phyloP scores from a whole-genome alignment of 768 basidiomycete species.

The Piloderma croceum region DNA sequence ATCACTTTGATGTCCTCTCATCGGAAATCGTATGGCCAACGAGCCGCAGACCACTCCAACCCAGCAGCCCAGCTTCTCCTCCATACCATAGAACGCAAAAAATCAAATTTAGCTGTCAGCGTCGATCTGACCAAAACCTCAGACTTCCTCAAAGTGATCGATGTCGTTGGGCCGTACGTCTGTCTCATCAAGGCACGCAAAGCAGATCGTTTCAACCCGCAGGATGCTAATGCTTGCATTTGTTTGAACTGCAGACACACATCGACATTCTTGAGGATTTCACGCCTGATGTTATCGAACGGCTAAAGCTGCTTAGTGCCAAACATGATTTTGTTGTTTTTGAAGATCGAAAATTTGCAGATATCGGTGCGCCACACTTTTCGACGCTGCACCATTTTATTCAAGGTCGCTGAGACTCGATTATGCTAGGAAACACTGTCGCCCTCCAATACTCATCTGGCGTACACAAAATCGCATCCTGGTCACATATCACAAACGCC shows the following conservation, averaged over 20 bases:
- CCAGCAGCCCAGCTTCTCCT: conserved; percentile 76
- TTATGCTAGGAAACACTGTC: conserved; percentile 95
- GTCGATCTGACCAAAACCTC: conserved; percentile 83
- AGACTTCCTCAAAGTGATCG: conserved; percentile 81
- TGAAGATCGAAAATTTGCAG: conserved; percentile 98
- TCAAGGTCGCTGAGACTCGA: background rate
- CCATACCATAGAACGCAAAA: conserved; percentile 78
- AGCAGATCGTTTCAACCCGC: conserved; percentile 10
- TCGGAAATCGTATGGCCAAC: conserved; percentile 54
- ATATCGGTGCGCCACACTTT: conserved; percentile 68
- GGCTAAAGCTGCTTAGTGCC: conserved; percentile 61
- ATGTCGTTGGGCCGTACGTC: conserved; percentile 81
- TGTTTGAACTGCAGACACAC: conserved; percentile 67
- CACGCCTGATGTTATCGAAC: conserved; percentile 60
- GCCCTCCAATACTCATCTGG: conserved; percentile 91
- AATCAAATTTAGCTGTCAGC: conserved; percentile 89
- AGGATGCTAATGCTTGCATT: conserved; percentile 18
- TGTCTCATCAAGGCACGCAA: conserved; percentile 96
- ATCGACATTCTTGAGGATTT: conserved; percentile 95
- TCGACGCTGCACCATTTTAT: background rate
- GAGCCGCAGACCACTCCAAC: conserved; percentile 57
- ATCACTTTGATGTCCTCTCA: conserved; percentile 34
- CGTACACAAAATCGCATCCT: conserved; percentile 86
- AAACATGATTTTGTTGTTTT: conserved; percentile 95
- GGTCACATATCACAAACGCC: conserved; percentile 97